These are phyloP conservation scores for Phytophthora pini DNA, from an alignment of 352 stramenopile genomes.

Conservation along the genomic window DNA sequence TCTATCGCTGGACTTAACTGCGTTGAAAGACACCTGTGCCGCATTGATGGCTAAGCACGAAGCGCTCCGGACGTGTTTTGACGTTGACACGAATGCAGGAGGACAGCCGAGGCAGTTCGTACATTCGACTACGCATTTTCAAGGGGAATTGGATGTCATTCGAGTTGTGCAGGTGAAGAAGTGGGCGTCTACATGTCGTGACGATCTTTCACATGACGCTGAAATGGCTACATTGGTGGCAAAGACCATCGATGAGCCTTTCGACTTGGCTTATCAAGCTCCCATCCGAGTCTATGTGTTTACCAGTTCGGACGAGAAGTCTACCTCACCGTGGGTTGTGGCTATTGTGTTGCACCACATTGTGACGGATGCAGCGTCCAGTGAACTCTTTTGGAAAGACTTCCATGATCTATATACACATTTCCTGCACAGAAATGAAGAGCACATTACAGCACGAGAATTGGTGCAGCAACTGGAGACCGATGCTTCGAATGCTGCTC, in stretches of 20 bases:
- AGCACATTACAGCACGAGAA: background rate
- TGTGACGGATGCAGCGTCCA: conserved; percentile 56
- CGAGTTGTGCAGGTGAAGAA: conserved; percentile 11
- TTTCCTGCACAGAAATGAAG: conserved; percentile 4
- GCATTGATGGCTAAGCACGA: conserved; percentile 52
- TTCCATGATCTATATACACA: conserved; percentile 35
- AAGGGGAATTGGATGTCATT: conserved; percentile 5
- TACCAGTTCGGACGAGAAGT: background rate
- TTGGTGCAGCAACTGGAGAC: conserved; percentile 14
- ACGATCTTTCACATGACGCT: background rate
- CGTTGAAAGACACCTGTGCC: conserved; percentile 35
- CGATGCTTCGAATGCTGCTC: conserved; percentile 1
- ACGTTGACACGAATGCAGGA: conserved; percentile 24
- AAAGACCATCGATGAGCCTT: conserved; percentile 28
- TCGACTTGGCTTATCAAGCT: conserved; percentile 43
- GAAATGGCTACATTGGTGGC: conserved; percentile 35
- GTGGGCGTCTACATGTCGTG: background rate
- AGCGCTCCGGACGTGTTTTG: conserved; percentile 53
- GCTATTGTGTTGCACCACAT: conserved; percentile 64
- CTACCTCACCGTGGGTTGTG: conserved; percentile 34
- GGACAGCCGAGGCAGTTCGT: conserved; percentile 47
- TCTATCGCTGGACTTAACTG: conserved; percentile 22
- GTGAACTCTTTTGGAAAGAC: conserved; percentile 54
- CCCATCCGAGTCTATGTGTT: conserved; percentile 52
- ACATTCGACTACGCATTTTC: conserved; percentile 25